phyloP scores from a whole-genome alignment of 352 stramenopile species.

The Phytophthora vignae region DNA sequence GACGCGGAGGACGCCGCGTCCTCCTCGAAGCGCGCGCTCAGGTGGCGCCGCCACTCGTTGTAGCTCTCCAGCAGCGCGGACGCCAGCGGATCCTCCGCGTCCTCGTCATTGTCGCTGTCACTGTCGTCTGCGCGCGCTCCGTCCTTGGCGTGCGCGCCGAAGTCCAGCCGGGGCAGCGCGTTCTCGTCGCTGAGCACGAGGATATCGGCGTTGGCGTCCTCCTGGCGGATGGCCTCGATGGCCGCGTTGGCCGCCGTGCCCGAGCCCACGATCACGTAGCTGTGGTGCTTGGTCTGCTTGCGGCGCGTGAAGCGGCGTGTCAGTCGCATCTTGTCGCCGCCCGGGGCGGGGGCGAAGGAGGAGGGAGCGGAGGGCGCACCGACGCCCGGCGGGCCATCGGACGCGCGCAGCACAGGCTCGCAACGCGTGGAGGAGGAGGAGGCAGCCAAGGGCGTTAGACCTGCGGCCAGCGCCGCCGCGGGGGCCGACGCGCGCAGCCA shows the following conservation, averaged over 20 bases:
- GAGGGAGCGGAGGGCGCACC: too few species aligned
- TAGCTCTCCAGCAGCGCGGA: conserved; percentile 84
- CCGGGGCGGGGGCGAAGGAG: too few species aligned
- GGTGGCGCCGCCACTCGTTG: conserved; percentile 92
- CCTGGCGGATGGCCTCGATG: conserved; percentile 92
- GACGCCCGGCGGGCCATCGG: background rate
- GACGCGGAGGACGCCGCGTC: conserved; percentile 44
- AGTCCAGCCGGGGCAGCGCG: conserved; percentile 69
- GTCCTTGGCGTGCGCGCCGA: conserved; percentile 8
- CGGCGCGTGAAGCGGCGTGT: conserved; percentile 70
- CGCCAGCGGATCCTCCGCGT: conserved; percentile 40
- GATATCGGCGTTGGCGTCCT: conserved; percentile 81
- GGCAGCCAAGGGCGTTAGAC: background rate
- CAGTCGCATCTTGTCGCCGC: conserved; percentile 27
- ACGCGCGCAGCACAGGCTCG: background rate
- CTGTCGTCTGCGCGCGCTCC: background rate
- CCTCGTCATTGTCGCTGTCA: conserved; percentile 18
- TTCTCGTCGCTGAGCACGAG: conserved; percentile 90
- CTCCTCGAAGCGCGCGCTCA: conserved; percentile 82
- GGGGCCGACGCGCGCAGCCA: background rate
- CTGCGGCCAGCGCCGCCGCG: background rate
- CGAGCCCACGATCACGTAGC: conserved; percentile 91
- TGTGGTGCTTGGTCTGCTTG: conserved; percentile 82
- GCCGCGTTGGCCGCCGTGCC: conserved; percentile 90
- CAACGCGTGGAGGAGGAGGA: background rate